Base-by-base conservation (phyloP, 1,284 basidiomycete species). In the Mycosarcoma maydis region DNA sequence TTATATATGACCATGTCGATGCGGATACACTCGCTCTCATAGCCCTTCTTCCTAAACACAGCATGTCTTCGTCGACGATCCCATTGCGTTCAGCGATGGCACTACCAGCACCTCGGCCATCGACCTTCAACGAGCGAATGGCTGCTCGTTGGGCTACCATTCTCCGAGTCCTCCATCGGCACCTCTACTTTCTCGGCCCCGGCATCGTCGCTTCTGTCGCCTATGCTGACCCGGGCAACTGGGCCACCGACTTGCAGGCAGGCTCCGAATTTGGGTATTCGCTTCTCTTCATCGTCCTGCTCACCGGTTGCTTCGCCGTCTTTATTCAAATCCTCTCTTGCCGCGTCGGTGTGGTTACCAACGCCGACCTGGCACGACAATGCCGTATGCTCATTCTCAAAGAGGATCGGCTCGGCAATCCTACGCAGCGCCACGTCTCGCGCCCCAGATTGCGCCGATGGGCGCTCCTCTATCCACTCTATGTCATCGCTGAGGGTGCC, bases 231-330 rank as follows among this genome's bases (percentile, higher is more conserved):
- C 74, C 76, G 14, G 78, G 72, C 24, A 76, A 80, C 44, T 81
- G 80, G 80, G 77, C 79, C 2, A 80, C 81, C 23, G 80, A 82
- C 44, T 52, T 82, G 19, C 60, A 76, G 43, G 80, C 80, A 3
- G 81, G 82, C 17, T 75, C 77, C 14, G 66, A 78, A 26, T 80
- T 72, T 41, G 92, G 92, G 0, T 95, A 94, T 84, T 87, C 88
- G 70, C 86, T 95, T 27, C 86, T 96, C 33, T 94, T 94, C 78
- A 86, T 95, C 44, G 89, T 96, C 11, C 85, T 96, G 3, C 78
- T 95, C 16, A 87, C 93, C 0, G 91, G 92, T 17, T 74, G 94
- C n/a, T 89, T 92, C 52, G 93, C 92, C 10, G 87, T 90, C 2
- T 86, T 90, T 54, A 85, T 92, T 20, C 90, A 92, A 85, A 89